Base-by-base conservation (phyloP, 2,329 filamentous ascomycete genomes). In the Piedraia hortae region DNA sequence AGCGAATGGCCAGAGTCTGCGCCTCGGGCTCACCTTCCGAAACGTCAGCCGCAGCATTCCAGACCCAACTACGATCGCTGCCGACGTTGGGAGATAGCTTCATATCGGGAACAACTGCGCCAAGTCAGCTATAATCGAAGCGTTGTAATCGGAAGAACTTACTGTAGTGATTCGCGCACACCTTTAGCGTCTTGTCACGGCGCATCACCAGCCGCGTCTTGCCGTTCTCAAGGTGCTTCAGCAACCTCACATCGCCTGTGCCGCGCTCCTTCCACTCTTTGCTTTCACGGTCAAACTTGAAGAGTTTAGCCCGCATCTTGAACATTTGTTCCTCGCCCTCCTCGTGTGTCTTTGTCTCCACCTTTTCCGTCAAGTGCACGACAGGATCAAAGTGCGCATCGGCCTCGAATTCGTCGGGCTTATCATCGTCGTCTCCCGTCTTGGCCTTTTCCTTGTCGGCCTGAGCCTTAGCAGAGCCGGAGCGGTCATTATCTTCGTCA, bases 121-220 rank as follows among this genome's bases (percentile, higher is more conserved):
- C 20, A 28, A 19, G 19, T 34, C 20, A 31, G 26, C 21, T 22
- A 10, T 7, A 17, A 10, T 17, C 16, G 10, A 10, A 7, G 10
- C 10, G 16, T 17, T 10, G 7, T 10, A 17, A 17, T 17, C 16
- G 10, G 16, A 17, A 17, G 10, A 17, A 7, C 36, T 18, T 68
- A 90, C 80, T 70, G 54, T 97, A 97, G 62, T 97, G 85, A 61
- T 97, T 97, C 46, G 85, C 85, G 69, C 85, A 97, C 53, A 97
- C 85, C 64, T 97, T 97, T 56, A 93, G 67, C 29, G 85, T 97
- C 75, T 93, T 93, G 60, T 97, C 85, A 47, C 85, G 66, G 49
- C 85, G 73, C 85, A 97, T 97, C 38, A 97, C 85, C 40, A 97
- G 59, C 39, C 85, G 68, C 27, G 80, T 90, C 70, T 93, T 93